Evolutionary conservation across 306 rosid species (phyloP).

Genomic region (cucumber (Cucumis sativus)): Cucumber_9930_V3 NC_026657.2:30075501-30076000

Average conservation of each 20-base stretch:
- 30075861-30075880: background rate
- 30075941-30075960: background rate
- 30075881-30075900: background rate
- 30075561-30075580: background rate
- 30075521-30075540: too few species aligned
- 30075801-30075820: background rate
- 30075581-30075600: too few species aligned
- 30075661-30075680: background rate
- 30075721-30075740: too few species aligned
- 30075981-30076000: background rate
- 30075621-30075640: background rate
- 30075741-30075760: too few species aligned
- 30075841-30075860: background rate
- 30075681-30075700: too few species aligned
- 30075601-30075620: background rate
- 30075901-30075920: background rate
- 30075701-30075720: too few species aligned
- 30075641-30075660: background rate
- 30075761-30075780: too few species aligned
- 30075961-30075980: background rate
- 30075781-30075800: background rate
- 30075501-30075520: too few species aligned
- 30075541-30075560: background rate
- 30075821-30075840: background rate
- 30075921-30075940: background rate